Evolutionary conservation across 2,329 filamentous ascomycete species (phyloP).

Genomic region (Grosmannia serpens): DNA sequence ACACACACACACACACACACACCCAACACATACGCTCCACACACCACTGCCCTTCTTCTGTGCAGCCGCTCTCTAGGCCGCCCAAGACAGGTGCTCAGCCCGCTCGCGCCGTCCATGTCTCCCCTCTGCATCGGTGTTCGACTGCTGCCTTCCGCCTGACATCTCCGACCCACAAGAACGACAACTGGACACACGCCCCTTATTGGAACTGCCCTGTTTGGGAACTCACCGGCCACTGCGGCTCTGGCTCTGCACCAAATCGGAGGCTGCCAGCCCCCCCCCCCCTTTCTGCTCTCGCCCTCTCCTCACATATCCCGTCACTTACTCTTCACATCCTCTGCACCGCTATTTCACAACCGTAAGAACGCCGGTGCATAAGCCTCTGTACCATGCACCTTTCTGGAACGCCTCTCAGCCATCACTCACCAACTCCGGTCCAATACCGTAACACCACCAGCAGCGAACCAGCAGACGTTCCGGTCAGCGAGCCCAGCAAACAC

Average conservation of each 20-base stretch:
- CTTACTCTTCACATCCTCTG: not conserved
- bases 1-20: not conserved
- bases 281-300: not conserved
- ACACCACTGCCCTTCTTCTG: not conserved
- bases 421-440: not conserved
- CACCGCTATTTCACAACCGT: not conserved
- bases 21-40: not conserved
- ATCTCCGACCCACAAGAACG: not conserved
- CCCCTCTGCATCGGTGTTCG: not conserved
- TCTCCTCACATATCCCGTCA: not conserved
- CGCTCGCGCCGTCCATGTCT: no score
- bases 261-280: not conserved
- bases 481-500: no score
- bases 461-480: not conserved
- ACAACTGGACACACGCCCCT: not conserved
- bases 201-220: not conserved
- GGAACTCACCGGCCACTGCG: not conserved
- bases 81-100: no score
- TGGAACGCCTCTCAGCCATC: not conserved
- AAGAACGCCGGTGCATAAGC: not conserved
- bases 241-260: not conserved
- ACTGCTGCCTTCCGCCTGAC: not conserved
- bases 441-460: not conserved
- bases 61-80: no score
- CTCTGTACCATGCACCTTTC: not conserved